Evolutionary conservation across 1,284 basidiomycete genomes (phyloP), one percentile per base, ranked within the genome.

Genomic region (Heterobasidion annosum): DNA sequence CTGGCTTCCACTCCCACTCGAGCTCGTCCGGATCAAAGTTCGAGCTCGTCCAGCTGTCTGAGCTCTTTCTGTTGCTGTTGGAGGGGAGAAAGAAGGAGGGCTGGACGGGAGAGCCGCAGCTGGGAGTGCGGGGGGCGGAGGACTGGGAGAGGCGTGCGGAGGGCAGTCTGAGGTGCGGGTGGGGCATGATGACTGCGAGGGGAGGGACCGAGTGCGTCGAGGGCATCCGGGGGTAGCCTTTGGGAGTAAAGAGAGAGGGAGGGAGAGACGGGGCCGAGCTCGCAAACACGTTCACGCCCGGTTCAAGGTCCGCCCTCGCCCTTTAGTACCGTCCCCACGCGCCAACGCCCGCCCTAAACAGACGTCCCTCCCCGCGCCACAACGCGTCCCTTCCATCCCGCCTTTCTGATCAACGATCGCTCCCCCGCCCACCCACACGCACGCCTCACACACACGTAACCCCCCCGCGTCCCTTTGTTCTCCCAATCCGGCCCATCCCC

Each of bases 31-130:
- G 73, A 53, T 82, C 78, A 60, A 77, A 77, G 61, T 80, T 86
- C 19, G 87, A 89, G 65, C 85, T 88, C 66, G 83, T 86, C 88
- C 88, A 90, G 65, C 85, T 88, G 67, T 88, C 85, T 8, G 83
- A 81, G 67, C 85, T 88, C 65, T 83, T 85, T 59, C 88, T 76
- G 63, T 85, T 80, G 15, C 70, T 71, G 13, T 75, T 65, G 3
- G 78, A 68, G 3, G 78, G 66, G 54, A 83, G 76, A 58, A 81
- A 67, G 58, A 81, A 64, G 42, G 72, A 56, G 8, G 67, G 63
- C 35, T 71, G 65, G 44, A 60, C 57, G 44, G 71, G 67, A 48
- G 69, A 64, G 57, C 66, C 63, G 59, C 66, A 61, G 58, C 66
- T 67, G 47, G 72, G 71, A 16, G 72, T 72, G 52, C 69, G 72